These are phyloP conservation scores for Lyophyllum atratum DNA, from an alignment of 768 basidiomycete species.

Conservation along the genomic window DNA sequence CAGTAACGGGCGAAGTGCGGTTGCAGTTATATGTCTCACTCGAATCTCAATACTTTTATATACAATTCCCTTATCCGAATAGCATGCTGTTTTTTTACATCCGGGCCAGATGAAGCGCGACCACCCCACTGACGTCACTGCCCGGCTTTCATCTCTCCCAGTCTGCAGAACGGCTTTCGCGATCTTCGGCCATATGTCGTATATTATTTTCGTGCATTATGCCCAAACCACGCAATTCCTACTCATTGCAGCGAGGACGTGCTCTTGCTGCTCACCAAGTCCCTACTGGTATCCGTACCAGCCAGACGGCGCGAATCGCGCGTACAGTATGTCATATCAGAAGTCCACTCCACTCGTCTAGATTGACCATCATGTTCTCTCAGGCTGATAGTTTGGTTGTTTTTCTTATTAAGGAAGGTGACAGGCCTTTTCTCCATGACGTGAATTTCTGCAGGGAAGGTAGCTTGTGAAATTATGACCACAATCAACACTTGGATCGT, in stretches of 20 bases:
- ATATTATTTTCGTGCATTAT: too few relatives aligned
- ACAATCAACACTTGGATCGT: not conserved
- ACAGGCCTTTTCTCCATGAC: not conserved
- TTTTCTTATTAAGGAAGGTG: constrained; percentile 16
- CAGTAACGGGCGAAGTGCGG: constrained; percentile 3
- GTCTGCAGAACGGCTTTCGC: too few relatives aligned
- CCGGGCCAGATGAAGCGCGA: not conserved
- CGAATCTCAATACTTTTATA: not conserved
- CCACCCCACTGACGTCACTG: constrained; percentile 12
- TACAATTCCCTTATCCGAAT: too few relatives aligned
- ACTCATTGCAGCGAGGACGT: too few relatives aligned
- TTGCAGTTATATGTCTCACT: constrained; percentile 2
- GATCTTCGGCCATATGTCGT: too few relatives aligned
- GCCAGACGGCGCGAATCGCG: not conserved
- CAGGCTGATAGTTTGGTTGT: constrained; percentile 4
- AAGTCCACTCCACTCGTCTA: not conserved
- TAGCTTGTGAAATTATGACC: not conserved
- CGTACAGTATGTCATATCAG: not conserved
- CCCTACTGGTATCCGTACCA: not conserved
- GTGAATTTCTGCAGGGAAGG: not conserved
- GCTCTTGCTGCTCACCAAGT: not conserved
- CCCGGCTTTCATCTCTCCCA: not conserved
- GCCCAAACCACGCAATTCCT: too few relatives aligned
- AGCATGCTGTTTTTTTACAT: not conserved
- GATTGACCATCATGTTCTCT: constrained; percentile 5